These are phyloP conservation scores for Fusarium piperis DNA, from an alignment of 2,329 filamentous ascomycete genomes.

Conservation along the genomic window DNA sequence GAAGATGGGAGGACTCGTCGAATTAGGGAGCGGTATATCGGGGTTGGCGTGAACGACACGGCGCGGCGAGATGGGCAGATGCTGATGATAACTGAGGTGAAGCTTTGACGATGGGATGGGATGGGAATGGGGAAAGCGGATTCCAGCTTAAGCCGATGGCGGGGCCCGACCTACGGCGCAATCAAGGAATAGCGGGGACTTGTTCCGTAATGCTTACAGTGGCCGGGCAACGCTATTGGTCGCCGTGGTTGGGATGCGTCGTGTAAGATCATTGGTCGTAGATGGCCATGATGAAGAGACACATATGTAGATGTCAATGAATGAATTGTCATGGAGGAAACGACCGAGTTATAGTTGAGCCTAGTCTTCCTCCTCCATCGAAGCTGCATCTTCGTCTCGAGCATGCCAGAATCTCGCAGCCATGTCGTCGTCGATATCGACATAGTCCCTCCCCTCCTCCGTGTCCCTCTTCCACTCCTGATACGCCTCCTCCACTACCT, in stretches of 20 bases:
- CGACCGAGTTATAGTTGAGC: neutral
- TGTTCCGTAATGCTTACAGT: neutral
- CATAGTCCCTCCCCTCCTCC: conserved; percentile 44
- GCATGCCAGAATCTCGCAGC: neutral
- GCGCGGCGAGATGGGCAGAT: neutral
- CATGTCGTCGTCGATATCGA: conserved; percentile 47
- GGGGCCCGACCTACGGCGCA: conserved; percentile 17
- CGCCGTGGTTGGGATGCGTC: conserved; percentile 4
- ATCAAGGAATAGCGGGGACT: neutral
- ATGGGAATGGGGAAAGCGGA: conserved; percentile 34
- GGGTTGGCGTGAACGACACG: too few relatives aligned
- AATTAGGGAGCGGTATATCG: neutral
- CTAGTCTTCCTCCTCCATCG: neutral
- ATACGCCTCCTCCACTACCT: conserved; percentile 40
- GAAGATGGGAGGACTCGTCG: neutral
- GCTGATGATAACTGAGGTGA: conserved; percentile 8
- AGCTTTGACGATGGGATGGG: conserved; percentile 10
- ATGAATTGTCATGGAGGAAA: neutral
- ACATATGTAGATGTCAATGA: neutral
- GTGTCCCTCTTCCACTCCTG: conserved; percentile 44
- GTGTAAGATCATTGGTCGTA: conserved; percentile 44
- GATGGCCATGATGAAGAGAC: neutral
- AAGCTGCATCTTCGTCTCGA: neutral
- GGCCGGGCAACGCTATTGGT: conserved; percentile 16
- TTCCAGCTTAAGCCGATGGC: conserved; percentile 21